Evolutionary conservation across 2,329 filamentous ascomycete genomes (phyloP).

Genomic region (Colletotrichum sidae): DNA sequence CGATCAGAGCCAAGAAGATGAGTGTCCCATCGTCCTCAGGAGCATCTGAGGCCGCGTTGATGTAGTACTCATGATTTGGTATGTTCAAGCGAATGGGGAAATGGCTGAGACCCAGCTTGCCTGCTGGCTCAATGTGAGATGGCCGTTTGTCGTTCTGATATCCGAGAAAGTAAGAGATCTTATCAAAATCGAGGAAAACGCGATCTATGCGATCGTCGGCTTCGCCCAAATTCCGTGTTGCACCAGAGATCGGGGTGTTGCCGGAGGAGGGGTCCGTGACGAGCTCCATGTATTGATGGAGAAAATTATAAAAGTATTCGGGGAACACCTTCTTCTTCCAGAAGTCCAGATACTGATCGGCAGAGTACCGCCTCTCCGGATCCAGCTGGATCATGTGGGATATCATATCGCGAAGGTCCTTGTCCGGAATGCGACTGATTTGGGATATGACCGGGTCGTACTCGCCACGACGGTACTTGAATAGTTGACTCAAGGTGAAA

Average conservation of each 20-base stretch:
- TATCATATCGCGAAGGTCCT: conserved; percentile 88
- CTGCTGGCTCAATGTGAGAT: conserved; percentile 47
- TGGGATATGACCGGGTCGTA: conserved; percentile 88
- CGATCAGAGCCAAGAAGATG: conserved; percentile 90
- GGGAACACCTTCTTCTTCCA: conserved; percentile 93
- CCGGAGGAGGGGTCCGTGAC: conserved; percentile 92
- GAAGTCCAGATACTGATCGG: conserved; percentile 92
- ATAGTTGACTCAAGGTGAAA: conserved; percentile 97
- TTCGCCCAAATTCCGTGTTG: conserved; percentile 80
- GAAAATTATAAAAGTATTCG: conserved; percentile 95
- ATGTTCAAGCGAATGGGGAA: conserved; percentile 89
- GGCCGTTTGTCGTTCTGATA: conserved; percentile 57
- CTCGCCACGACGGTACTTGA: conserved; percentile 91
- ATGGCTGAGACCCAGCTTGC: conserved; percentile 67
- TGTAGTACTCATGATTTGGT: conserved; percentile 82
- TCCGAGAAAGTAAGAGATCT: conserved; percentile 93
- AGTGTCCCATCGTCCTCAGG: conserved; percentile 88
- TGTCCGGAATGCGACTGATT: conserved; percentile 87
- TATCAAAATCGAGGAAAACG: conserved; percentile 95
- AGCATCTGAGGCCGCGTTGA: conserved; percentile 69
- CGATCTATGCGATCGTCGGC: conserved; percentile 94
- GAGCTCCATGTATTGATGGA: conserved; percentile 97
- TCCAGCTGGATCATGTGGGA: conserved; percentile 96
- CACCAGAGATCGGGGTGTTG: conserved; percentile 75
- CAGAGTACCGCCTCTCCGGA: conserved; percentile 90